phyloP scores from a whole-genome alignment of 768 basidiomycete genomes.

The Lepiota venenata region DNA sequence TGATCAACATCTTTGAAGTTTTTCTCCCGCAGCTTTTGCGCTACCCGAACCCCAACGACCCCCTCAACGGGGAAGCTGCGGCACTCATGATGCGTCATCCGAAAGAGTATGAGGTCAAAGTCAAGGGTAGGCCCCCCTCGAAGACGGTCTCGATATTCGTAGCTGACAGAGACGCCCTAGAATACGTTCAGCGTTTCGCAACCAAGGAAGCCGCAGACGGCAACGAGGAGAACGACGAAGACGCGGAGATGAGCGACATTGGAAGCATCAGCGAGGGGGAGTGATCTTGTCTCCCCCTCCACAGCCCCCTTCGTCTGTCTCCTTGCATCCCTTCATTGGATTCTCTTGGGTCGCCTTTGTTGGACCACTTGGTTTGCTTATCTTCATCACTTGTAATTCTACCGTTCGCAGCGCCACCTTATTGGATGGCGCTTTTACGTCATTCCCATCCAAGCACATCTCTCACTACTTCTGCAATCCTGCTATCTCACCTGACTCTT shows the following conservation, averaged over 20 bases:
- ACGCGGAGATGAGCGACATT: slow-evolving; percentile 86
- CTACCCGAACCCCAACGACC: slow-evolving; percentile 98
- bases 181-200: slow-evolving; percentile 95
- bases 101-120: slow-evolving; percentile 91
- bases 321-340: background rate
- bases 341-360: slow-evolving; percentile 8
- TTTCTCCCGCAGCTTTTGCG: slow-evolving; percentile 96
- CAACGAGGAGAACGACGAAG: slow-evolving; percentile 66
- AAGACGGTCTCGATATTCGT: background rate
- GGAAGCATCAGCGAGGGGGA: slow-evolving; percentile 80
- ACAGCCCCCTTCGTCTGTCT: background rate
- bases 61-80: slow-evolving; percentile 96
- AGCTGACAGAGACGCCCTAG: slow-evolving; percentile 33
- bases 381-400: slow-evolving; percentile 10
- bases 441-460: background rate
- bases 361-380: slow-evolving; percentile 8
- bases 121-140: slow-evolving; percentile 62
- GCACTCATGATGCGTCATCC: slow-evolving; percentile 97
- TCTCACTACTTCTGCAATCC: slow-evolving; percentile 12
- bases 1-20: slow-evolving; percentile 99
- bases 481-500: background rate
- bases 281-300: slow-evolving; percentile 20
- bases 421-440: background rate
- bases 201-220: slow-evolving; percentile 78
- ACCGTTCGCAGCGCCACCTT: background rate